Evolutionary conservation across 257 asterid genomes (phyloP), one percentile per base, ranked within the genome.

Genomic region (Anisodus acutangulus): DNA sequence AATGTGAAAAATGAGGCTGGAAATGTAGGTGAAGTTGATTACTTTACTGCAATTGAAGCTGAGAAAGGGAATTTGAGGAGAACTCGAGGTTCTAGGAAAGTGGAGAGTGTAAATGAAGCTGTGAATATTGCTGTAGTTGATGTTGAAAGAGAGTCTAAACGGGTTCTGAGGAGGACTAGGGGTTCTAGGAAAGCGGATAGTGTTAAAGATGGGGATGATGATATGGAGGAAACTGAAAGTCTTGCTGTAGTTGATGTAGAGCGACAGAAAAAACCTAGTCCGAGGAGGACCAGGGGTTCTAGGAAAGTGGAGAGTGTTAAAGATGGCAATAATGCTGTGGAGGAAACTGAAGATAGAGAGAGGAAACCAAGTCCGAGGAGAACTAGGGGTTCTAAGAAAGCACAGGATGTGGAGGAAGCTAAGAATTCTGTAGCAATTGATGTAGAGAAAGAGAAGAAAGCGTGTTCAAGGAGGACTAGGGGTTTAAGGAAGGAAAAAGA

Each of bases 381-480:
- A 81, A 92, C 90, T 0, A 88, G 89, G 83, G 83, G 83, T 87
- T 88, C 90, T 41, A 41, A 41, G 45, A 41, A 5, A 41, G 45
- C 45, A 41, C 45, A 41, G 8, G 68, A 31, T 66, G 70, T 13
- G 85, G 80, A 53, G 53, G 58, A 86, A 74, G 70, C 49, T 45
- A 83, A 64, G n/a, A 58, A 60, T 72, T 78, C 49, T 60, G 86
- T 58, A 69, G 88, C 70, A 39, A 63, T 87, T 74, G 88, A 90
- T 85, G 87, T 69, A 60, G 87, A 80, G 72, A 83, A 72, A 57
- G 82, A 68, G 84, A 86, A 68, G 81, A 81, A 47, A 53, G 90
- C 69, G 80, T 85, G 84, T 55, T 70, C 70, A 59, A 91, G 90
- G 90, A 85, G 84, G 83, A 92, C 90, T 0, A 88, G 89, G 83